phyloP scores from a whole-genome alignment of 441 rosid species.

The Macaranga tanarius region DNA sequence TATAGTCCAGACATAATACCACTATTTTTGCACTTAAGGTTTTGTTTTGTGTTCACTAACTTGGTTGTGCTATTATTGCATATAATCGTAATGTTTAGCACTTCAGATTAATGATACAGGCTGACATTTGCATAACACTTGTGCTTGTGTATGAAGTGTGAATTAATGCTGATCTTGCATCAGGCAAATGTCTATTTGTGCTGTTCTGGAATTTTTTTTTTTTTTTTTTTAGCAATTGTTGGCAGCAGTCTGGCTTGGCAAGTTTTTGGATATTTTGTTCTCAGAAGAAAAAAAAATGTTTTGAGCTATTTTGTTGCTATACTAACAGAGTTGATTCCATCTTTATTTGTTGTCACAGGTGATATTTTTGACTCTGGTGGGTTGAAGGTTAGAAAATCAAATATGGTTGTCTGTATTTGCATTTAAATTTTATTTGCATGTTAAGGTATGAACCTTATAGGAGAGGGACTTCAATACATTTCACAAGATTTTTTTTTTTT shows the following conservation, averaged over 20 bases:
- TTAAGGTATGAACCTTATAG: slow-evolving; percentile 9
- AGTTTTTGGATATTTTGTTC: background rate
- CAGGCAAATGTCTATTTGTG: background rate
- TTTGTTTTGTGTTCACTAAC: no score
- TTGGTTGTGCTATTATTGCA: no score
- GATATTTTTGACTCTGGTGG: slow-evolving; percentile 3
- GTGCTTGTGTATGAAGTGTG: background rate
- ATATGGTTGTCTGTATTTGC: background rate
- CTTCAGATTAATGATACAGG: no score
- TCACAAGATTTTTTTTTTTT: background rate
- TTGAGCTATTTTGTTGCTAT: background rate
- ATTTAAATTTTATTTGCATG: slow-evolving; percentile 5
- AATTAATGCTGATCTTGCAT: background rate
- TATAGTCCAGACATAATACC: no score
- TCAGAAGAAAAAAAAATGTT: no score
- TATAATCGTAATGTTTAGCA: no score
- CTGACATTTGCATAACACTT: background rate
- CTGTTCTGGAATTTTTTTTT: background rate
- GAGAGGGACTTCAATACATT: background rate
- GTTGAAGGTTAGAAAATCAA: background rate
- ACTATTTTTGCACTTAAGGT: no score
- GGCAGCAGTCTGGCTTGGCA: background rate
- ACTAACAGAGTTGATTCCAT: background rate
- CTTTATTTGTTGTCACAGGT: slow-evolving; percentile 10
- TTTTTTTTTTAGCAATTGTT: background rate